Base-by-base conservation (phyloP, 2,329 filamentous ascomycete species). In the Ustulina deusta region DNA sequence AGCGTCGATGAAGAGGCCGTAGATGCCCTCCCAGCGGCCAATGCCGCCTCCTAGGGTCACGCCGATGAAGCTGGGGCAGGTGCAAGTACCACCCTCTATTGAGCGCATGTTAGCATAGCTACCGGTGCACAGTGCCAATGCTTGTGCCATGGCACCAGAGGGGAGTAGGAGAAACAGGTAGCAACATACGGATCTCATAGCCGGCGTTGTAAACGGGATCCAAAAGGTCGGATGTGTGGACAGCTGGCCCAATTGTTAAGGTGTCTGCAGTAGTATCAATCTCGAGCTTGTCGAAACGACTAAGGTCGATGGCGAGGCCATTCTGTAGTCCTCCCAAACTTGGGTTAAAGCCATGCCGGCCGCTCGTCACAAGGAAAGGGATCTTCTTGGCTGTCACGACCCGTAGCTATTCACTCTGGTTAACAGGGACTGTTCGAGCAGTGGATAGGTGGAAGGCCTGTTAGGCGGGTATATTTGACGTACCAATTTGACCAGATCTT, bases 1-100 rank as follows among this genome's bases (percentile, higher is more conserved):
- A 15, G 61, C 49, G 44, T 74, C 69, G 25, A 72, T 67, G 4
- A 72, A 55, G 17, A 73, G 49, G 20, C 72, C 71, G 51, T 63
- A 61, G 5, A 63, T 54, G 1, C 72, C 72, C 20, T 69, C 61
- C 13, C 68, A 52, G 2, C 49, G 20, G 6, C 69, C 69, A 0
- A 72, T 46, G 7, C 72, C 72, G 20, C 48, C 72, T 2, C 72
- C 72, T 9, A 73, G 34, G 0, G 68, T 68, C 0, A 52, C 60
- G 9, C 73, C 73, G n/a, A 73, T 64, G 2, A 67, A 4, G n/a
- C 70, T 66, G 15, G 68, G 68, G 25, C 44, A 34, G 3, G 27
- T n/a, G 27, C 66, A 68, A 15, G 61, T 55, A 10, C 67, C 65
- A 9, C 56, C 25, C 1, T 67, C 72, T 71, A 25, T 48, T 20